Base-by-base conservation (phyloP, 257 asterid species). In the Vinca minor region DNA sequence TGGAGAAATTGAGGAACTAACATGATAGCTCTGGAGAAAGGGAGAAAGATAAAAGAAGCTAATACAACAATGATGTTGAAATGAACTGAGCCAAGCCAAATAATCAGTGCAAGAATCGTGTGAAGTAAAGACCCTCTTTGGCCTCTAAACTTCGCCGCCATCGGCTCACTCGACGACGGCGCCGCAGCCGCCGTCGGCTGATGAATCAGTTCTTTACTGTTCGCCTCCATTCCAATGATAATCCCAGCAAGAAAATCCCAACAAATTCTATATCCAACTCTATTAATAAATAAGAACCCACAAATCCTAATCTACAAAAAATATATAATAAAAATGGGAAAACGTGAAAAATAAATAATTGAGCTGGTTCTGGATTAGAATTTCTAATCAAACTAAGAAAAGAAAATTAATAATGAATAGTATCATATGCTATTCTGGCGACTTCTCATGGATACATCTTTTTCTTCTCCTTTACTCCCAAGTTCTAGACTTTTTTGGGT, bases 41-140 rank as follows among this genome's bases (percentile, higher is more conserved):
- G 87, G 56, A 91, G 81, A 76, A 88, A 74, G 49, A 82, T 8
- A 73, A 88, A 82, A 41, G 98, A 81, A 71, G 74, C 68, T 41
- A 86, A 48, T 59, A 87, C 20, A 53, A 83, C 14, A 35, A 82
- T 0, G 47, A 68, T 52, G 71, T 49, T 88, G 55, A 88, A 65
- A 77, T 91, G 98, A 56, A 86, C 66, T 4, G 83, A 68, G 36
- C 98, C 96, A 39, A 91, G 84, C 96, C 95, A 88, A 65, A 88
- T 3, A 5, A 41, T 25, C 44, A 91, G 57, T 12, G 96, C 89
- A 31, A 91, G 41, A 34, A 81, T 18, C 6, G 85, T 59, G 1
- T 74, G 77, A 0, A 82, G 1, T 13, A 71, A 7, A 34, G 95
- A 34, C 48, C 93, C 86, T 13, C 66, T 69, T 7, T 83, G 39